Evolutionary conservation across 257 asterid genomes (phyloP).

Genomic region (Cynanchum wilfordii): DNA sequence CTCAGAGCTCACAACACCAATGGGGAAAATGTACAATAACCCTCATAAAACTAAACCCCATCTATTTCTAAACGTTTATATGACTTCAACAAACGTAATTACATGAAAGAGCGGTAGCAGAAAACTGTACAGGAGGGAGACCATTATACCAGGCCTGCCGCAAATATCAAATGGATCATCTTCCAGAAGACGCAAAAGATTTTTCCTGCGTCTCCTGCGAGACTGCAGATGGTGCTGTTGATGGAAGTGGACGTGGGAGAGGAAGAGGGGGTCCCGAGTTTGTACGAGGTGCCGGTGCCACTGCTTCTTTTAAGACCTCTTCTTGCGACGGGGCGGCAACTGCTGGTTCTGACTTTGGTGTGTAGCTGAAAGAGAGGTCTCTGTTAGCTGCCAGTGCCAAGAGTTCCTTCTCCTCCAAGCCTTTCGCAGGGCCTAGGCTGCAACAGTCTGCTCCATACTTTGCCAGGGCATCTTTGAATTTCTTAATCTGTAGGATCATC

Average conservation of each 20-base stretch:
- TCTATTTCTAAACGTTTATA: neutral
- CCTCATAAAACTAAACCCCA: neutral
- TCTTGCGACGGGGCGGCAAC: neutral
- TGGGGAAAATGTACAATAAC: neutral
- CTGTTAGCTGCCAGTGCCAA: constrained; percentile 21
- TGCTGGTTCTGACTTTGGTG: neutral
- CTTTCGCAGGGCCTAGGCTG: constrained; percentile 30
- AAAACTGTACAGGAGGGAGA: constrained; percentile 4
- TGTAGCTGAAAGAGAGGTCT: constrained; percentile 9
- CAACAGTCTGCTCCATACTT: constrained; percentile 32
- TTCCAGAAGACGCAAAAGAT: neutral
- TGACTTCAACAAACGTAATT: neutral
- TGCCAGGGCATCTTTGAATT: constrained; percentile 36
- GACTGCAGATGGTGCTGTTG: neutral
- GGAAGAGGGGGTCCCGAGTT: constrained; percentile 8
- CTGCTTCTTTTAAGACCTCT: neutral
- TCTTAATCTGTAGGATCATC: constrained; percentile 29
- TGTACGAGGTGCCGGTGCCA: neutral
- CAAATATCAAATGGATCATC: neutral
- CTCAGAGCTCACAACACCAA: neutral
- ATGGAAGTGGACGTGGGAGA: constrained; percentile 1
- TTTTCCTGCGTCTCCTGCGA: neutral
- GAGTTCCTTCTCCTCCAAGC: constrained; percentile 43
- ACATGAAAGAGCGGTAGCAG: neutral
- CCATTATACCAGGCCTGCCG: neutral